These are phyloP conservation scores for Paramecium bursaria DNA, from an alignment of 73 alveolate genomes.

Conservation along the genomic window DNA sequence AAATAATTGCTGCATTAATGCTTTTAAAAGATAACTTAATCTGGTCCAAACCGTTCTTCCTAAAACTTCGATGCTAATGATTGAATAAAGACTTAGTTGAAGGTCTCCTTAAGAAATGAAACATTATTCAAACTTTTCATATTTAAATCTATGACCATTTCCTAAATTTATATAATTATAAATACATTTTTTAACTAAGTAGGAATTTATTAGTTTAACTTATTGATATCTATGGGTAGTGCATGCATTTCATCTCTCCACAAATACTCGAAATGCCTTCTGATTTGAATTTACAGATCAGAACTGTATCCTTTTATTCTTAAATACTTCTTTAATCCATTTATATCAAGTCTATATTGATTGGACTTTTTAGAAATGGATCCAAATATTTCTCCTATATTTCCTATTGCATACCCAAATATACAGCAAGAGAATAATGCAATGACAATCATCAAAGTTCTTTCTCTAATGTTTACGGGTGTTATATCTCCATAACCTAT, in stretches of 20 bases:
- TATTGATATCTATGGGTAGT: not conserved
- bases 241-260: slow-evolving; percentile 33
- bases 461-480: slow-evolving; percentile 39
- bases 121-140: slow-evolving; percentile 30
- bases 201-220: not conserved
- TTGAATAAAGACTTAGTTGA: slow-evolving; percentile 1
- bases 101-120: slow-evolving; percentile 30
- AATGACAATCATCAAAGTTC: slow-evolving; percentile 23
- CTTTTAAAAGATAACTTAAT: not conserved
- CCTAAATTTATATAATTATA: slow-evolving; percentile 12
- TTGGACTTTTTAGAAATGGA: not conserved
- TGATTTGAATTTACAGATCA: slow-evolving; percentile 4
- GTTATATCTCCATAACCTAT: slow-evolving; percentile 69
- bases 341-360: slow-evolving; percentile 11
- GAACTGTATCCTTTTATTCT: slow-evolving; percentile 49
- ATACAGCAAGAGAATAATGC: slow-evolving; percentile 65
- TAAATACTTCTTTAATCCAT: slow-evolving; percentile 21
- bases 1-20: slow-evolving; percentile 8
- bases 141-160: slow-evolving; percentile 43
- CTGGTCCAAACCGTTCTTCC: slow-evolving; percentile 14
- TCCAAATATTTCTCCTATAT: slow-evolving; percentile 51
- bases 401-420: slow-evolving; percentile 58
- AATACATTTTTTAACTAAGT: slow-evolving; percentile 7
- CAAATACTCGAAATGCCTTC: slow-evolving; percentile 21
- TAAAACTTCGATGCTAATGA: slow-evolving; percentile 18